Evolutionary conservation across 139 green algal genomes (phyloP).

Genomic region (Chlamydomonas asymmetrica): DNA sequence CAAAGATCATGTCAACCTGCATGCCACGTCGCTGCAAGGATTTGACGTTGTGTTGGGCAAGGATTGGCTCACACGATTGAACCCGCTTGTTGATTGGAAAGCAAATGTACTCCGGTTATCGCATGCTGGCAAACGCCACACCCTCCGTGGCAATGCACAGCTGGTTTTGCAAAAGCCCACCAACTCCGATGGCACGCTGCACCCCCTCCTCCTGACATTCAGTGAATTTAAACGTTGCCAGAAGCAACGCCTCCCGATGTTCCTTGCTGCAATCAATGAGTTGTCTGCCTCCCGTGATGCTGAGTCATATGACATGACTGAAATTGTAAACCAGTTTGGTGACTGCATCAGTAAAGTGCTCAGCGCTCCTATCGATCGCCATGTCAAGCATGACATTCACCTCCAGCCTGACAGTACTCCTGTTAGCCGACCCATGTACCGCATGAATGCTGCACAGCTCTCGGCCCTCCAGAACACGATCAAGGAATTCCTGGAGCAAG

Average conservation of each 20-base stretch:
- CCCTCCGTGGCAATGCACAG: not conserved
- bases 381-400: slow-evolving; percentile 4
- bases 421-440: too few species aligned
- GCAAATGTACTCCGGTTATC: not conserved
- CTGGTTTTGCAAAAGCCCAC: too few species aligned
- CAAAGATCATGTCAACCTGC: not conserved
- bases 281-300: not conserved
- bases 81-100: slow-evolving; percentile 8
- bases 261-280: too few species aligned
- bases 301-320: not conserved
- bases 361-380: not conserved
- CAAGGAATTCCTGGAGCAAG: slow-evolving; percentile 2
- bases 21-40: not conserved
- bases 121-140: not conserved
- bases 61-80: not conserved
- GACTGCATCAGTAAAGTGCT: too few species aligned
- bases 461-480: not conserved
- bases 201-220: too few species aligned
- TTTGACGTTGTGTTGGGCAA: slow-evolving; percentile 9
- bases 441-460: too few species aligned
- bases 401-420: not conserved
- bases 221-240: not conserved
- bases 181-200: too few species aligned
- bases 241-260: too few species aligned
- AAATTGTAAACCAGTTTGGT: too few species aligned